Base-by-base conservation (phyloP, 2,329 filamentous ascomycete genomes). In the Tetracladium maxilliforme region DNA sequence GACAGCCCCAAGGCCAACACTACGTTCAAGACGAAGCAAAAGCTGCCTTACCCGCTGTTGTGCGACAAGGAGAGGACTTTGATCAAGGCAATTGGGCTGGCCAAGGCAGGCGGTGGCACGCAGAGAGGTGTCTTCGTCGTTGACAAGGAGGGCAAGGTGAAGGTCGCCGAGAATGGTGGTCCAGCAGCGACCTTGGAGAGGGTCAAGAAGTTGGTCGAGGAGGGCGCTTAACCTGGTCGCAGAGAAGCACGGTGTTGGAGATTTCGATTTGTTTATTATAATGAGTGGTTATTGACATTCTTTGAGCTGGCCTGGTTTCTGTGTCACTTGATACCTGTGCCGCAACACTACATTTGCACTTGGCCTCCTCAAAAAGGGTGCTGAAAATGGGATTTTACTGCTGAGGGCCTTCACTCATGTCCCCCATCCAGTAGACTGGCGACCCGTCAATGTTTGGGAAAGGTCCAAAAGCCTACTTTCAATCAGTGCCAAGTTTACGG, bases 1-100 rank as follows among this genome's bases (percentile, higher is more conserved):
- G 90, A 95, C 57, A 79, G 74, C 23, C 73, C 83, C 42, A 92
- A 90, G 56, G 72, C 83, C 42, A 98, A 98, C 59, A 86, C 81
- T 14, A 82, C 71, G 22, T 98, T 95, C 66, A 79, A 83, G 54
- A 75, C 72, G 20, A 93, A 92, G 59, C 82, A 95, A 51, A 82
- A 78, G 34, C 68, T 95, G 27, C 81, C 77, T 5, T 98, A 93
- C 51, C 61, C 78, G 18, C 70, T 98, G 22, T 68, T 98, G 20
- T 95, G 86, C 56, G 86, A 98, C 49, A 67, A 75, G 6, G 54
- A 57, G 25, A 69, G 65, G 15, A 72, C 69, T 3, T 65, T 98
- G 30, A 92, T 95, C 41, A 61, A 51, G 9, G 84, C 84, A 28
- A 79, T 95, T 45, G 87, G 86, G n/a, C 55, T 95, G 36, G 86